Base-by-base conservation (phyloP, 441 rosid genomes). In the Theobroma grandiflorum region DNA sequence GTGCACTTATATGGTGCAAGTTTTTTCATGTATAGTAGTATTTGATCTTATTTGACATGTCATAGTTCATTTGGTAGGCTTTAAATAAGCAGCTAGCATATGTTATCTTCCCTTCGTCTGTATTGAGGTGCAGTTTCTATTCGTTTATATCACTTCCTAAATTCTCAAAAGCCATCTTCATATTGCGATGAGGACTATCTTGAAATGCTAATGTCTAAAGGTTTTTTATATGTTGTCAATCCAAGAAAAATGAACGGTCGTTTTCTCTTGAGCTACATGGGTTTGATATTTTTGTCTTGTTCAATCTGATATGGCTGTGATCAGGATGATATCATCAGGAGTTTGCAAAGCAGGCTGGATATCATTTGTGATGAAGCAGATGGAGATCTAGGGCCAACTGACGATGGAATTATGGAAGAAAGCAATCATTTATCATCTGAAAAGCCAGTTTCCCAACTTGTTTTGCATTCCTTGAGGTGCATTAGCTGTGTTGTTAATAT, bases 321-420 rank as follows among this genome's bases (percentile, higher is more conserved):
- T 84, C 86, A 96, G 99, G 92, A 86, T 79, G 99, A 96, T 84
- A 91, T 96, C 73, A 88, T 89, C 79, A 88, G 90, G 82, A 96
- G 96, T 88, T 88, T 96, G 82, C 93, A 86, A 79, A 95, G 98
- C 88, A 92, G 98, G 85, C 84, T 95, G 75, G 99, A 95, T 84
- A 87, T 92, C 58, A 84, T 96, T 66, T 91, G 95, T 38, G 99
- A 93, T 77, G 96, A 92, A 82, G 96, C 85, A 15, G 98, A 91
- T 83, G 92, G 84, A 79, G 92, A 84, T 83, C 76, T 77, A 10
- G 79, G 73, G 77, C 78, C 75, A 72, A 49, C 67, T 14, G 85
- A 77, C 38, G 80, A 81, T 47, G 84, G 58, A 82, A 81, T 65
- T 64, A 55, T 52, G 79, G 89, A 84, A 61, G 84, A 81, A 65